Evolutionary conservation across 108 stramenopile genomes (phyloP).

Genomic region (Discostella stelligeroides): DNA sequence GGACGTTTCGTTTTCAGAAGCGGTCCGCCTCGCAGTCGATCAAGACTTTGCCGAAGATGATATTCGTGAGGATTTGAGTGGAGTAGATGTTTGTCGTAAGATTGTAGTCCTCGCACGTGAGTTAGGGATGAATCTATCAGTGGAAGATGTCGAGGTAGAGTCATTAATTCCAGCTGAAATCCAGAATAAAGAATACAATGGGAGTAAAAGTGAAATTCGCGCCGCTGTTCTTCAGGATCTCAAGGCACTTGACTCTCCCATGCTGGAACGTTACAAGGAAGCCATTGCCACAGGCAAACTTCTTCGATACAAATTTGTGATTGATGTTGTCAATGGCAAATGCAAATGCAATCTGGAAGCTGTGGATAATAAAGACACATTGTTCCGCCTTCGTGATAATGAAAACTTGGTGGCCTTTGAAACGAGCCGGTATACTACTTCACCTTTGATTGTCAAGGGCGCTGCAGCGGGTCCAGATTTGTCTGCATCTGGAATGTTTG

Average conservation of each 20-base stretch:
- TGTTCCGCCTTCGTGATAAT: conserved; percentile 63
- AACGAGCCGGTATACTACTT: conserved; percentile 65
- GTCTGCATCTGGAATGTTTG: conserved; percentile 83
- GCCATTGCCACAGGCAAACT: conserved; percentile 48
- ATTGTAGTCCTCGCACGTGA: conserved; percentile 61
- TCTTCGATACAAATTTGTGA: conserved; percentile 83
- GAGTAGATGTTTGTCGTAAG: conserved; percentile 50
- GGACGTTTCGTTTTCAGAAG: conserved; percentile 59
- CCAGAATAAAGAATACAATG: conserved; percentile 46
- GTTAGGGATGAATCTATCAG: conserved; percentile 52
- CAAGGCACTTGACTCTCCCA: conserved; percentile 48
- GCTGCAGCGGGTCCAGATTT: conserved; percentile 84
- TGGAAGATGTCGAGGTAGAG: conserved; percentile 77
- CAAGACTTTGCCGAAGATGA: conserved; percentile 70
- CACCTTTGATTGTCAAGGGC: conserved; percentile 86
- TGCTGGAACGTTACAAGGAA: conserved; percentile 61
- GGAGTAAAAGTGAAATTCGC: conserved; percentile 35
- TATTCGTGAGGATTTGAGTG: conserved; percentile 59
- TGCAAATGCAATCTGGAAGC: conserved; percentile 49
- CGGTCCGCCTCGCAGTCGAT: conserved; percentile 60
- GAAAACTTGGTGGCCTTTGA: conserved; percentile 74
- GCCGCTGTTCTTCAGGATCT: conserved; percentile 55
- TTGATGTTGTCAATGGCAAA: conserved; percentile 60
- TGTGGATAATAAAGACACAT: conserved; percentile 56
- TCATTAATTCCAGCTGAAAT: conserved; percentile 65